Percentiles rank a stretch among this genome's conserved stretches.
These are phyloP conservation scores for Komagataella populi DNA, from an alignment of 805 yeast genomes.

Conservation along the genomic window DNA sequence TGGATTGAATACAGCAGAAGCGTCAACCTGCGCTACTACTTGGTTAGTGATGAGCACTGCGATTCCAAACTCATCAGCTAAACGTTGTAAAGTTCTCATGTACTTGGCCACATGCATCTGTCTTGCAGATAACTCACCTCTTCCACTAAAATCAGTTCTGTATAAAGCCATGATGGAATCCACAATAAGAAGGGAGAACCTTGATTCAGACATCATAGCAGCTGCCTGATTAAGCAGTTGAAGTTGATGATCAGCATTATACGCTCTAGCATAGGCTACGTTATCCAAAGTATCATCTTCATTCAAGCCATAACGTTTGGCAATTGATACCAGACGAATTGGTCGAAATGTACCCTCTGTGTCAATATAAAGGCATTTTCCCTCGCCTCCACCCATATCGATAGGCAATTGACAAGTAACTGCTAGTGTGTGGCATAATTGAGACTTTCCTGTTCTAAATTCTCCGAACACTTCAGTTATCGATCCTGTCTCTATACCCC, in stretches of 20 bases:
- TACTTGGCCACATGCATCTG: slow-evolving; percentile 90
- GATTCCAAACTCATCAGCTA: slow-evolving; percentile 96
- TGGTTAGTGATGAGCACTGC: slow-evolving; percentile 95
- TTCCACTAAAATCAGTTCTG: slow-evolving; percentile 87
- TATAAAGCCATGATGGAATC: slow-evolving; percentile 95
- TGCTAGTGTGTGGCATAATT: slow-evolving; percentile 90
- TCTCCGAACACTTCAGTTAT: slow-evolving; percentile 96
- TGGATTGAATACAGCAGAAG: slow-evolving; percentile 76
- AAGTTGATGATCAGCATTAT: slow-evolving; percentile 92
- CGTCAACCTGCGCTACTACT: slow-evolving; percentile 95
- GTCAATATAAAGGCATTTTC: slow-evolving; percentile 89
- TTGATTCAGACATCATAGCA: slow-evolving; percentile 88
- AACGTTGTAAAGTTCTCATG: slow-evolving; percentile 80
- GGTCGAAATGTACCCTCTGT: slow-evolving; percentile 97
- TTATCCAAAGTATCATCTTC: slow-evolving; percentile 93
- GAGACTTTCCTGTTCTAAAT: slow-evolving; percentile 95
- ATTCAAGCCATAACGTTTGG: slow-evolving; percentile 80
- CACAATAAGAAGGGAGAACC: slow-evolving; percentile 84
- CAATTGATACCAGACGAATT: slow-evolving; percentile 75
- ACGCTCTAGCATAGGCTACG: slow-evolving; percentile 95
- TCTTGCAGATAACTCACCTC: slow-evolving; percentile 92
- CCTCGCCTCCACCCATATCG: slow-evolving; percentile 98
- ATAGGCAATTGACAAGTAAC: slow-evolving; percentile 94
- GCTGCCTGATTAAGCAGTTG: slow-evolving; percentile 83
- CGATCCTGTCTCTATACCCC: slow-evolving; percentile 95